phyloP scores from a whole-genome alignment of 2,329 filamentous ascomycete genomes.

The Talaromyces albobiverticillius region DNA sequence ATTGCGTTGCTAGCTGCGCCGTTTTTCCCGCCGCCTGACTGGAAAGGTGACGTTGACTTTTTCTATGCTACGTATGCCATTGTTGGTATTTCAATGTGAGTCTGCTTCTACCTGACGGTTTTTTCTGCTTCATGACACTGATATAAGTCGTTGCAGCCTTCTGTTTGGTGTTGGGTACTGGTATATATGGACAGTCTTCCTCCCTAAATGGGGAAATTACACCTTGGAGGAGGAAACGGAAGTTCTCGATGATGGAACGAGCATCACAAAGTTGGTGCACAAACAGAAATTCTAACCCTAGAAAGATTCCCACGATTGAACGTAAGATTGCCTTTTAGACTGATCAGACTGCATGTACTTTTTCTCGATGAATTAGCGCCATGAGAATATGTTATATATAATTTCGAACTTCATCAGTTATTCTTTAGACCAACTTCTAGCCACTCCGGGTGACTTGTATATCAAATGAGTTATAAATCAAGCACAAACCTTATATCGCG shows the following conservation, averaged over 20 bases:
- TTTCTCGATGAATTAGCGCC: no score
- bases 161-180: constrained; percentile 63
- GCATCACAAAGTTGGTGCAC: constrained; percentile 57
- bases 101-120: constrained; percentile 16
- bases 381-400: no score
- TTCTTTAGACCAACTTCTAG: no score
- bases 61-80: constrained; percentile 55
- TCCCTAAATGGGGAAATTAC: constrained; percentile 61
- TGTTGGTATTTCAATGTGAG: constrained; percentile 46
- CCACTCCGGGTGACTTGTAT: no score
- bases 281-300: not conserved
- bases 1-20: constrained; percentile 58
- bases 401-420: no score
- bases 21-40: constrained; percentile 57
- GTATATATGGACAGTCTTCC: constrained; percentile 62
- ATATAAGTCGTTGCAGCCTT: constrained; percentile 44
- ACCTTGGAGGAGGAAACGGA: constrained; percentile 60
- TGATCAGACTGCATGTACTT: no score
- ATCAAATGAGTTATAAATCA: no score
- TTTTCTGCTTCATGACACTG: not conserved
- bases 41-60: constrained; percentile 45
- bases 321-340: no score
- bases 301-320: not conserved
- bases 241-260: constrained; percentile 64
- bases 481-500: no score